Conservation (phyloP, 495 filamentous ascomycete species). For the Bombardia bombarda region DNA sequence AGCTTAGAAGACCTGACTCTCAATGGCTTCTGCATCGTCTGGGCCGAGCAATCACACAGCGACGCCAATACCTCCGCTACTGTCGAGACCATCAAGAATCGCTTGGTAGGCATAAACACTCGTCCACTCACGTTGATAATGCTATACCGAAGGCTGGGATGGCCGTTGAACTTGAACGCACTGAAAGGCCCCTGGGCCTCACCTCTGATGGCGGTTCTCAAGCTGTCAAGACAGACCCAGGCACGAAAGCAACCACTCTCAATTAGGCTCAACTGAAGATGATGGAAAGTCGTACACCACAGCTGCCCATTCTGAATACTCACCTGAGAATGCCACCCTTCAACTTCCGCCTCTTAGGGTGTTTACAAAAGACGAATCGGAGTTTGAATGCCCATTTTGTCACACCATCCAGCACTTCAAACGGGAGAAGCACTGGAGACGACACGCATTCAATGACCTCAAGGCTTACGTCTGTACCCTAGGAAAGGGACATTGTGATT, state of each 20-base stretch:
- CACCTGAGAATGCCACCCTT: neutral
- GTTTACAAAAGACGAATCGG: neutral
- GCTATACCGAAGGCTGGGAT: neutral
- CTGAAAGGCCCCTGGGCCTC: too few species aligned
- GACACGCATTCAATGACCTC: neutral
- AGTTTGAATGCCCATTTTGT: neutral
- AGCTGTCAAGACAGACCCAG: neutral
- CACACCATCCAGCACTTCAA: neutral
- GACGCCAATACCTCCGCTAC: slow-evolving; percentile 7
- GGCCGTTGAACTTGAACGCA: neutral
- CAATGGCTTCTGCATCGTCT: slow-evolving; percentile 6
- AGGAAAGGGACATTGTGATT: neutral
- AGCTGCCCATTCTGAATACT: neutral
- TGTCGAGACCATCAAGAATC: slow-evolving; percentile 1
- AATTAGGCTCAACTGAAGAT: neutral
- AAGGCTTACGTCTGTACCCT: neutral
- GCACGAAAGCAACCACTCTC: neutral
- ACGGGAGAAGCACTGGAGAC: neutral
- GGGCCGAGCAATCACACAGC: slow-evolving; percentile 9
- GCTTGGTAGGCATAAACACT: neutral
- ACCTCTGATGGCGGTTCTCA: neutral
- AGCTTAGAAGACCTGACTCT: neutral
- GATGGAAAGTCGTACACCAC: neutral
- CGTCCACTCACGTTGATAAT: neutral
- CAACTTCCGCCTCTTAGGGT: neutral